Base-by-base conservation (phyloP, 176 grass and related monocot species). In the Hsuehochloa calcarea region DNA sequence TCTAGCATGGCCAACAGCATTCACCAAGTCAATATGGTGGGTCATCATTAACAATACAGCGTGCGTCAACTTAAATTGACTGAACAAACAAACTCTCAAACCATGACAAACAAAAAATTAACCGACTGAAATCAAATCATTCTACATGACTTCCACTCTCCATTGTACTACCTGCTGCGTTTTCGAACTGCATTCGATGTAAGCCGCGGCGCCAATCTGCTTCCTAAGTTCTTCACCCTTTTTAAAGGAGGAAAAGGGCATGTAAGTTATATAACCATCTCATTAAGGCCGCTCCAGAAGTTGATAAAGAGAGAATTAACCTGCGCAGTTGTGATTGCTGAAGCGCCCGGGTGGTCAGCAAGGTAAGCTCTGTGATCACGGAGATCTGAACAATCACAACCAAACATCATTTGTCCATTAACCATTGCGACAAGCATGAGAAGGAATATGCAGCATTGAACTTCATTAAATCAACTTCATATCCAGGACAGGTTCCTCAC, bases 161-260 rank as follows among this genome's bases (percentile, higher is more conserved):
- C 9, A 5, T 15, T 68, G 3, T 8, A 22, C 10, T 71, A 97
- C 93, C 93, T 92, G 91, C 75, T 98, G 91, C 4, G 96, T 98
- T 85, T 95, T 98, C 0, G 96, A 98, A 84, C 96, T 92, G 81
- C 93, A 95, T 34, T 98, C 91, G 3, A 93, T 95, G 52, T 93
- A 98, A 47, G 93, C 91, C 4, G 89, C 89, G 5, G 93, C 96
- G 55, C 93, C 96, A 52, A 95, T 93, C 90, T 92, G 93, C 83
- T 95, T 98, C 68, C 96, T 90, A 4, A 98, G 87, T 58, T 98
- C 89, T 70, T 98, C 96, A 1, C 93, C 96, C 96, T 98, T 56
- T 2, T 35, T 6, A 75, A 25, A 8, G 35, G 34, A 78, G 52
- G 17, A 65, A 13, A 9, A 19, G 1, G 5, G 7, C 31, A 39